Percentiles rank a stretch among this genome's conserved stretches.
Conservation (phyloP, 495 filamentous ascomycete genomes). For the Neurospora tetraspora region DNA sequence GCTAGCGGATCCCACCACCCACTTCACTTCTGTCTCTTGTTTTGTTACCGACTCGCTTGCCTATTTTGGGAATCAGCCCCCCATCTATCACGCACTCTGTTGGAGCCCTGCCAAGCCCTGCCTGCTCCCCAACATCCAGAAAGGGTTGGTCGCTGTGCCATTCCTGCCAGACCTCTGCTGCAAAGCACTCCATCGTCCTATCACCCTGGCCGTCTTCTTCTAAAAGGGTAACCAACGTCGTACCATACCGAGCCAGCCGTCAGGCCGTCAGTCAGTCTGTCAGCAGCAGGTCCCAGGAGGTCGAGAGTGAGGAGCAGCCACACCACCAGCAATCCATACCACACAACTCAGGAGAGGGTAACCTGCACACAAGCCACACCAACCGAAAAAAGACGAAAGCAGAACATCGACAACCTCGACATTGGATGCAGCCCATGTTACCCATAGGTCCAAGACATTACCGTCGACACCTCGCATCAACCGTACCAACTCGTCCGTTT, state of each 20-base stretch:
- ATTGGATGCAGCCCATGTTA: background rate
- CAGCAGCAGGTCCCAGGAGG: background rate
- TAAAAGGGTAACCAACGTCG: background rate
- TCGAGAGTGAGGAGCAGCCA: background rate
- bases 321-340: background rate
- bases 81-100: background rate
- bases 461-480: conserved; percentile 11
- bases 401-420: background rate
- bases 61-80: background rate
- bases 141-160: background rate
- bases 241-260: background rate
- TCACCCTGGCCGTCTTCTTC: background rate
- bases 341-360: background rate
- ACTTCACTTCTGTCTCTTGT: background rate
- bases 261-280: background rate
- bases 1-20: background rate
- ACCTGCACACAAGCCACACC: background rate
- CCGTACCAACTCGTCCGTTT: conserved; percentile 13
- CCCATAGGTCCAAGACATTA: background rate
- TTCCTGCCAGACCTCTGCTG: background rate
- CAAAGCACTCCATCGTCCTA: background rate
- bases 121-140: background rate
- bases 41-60: background rate
- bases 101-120: background rate
- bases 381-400: background rate